Conservation (phyloP, 495 filamentous ascomycete species). For the Lasiosphaeria miniovina region DNA sequence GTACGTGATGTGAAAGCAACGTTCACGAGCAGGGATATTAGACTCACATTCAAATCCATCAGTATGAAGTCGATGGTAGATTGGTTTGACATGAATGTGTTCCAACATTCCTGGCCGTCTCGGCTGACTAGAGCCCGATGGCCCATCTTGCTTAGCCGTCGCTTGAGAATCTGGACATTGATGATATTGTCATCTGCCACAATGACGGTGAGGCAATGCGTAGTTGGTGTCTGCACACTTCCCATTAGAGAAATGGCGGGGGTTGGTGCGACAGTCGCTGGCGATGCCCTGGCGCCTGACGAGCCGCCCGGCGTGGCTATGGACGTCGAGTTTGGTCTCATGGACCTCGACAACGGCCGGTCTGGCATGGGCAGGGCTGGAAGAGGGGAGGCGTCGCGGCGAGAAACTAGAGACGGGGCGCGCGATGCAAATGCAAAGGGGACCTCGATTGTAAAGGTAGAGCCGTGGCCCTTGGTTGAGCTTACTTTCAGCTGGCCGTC, state of each 20-base stretch:
- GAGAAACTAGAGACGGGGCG: slow-evolving; percentile 16
- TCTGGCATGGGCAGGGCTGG: slow-evolving; percentile 21
- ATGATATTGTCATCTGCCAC: slow-evolving; percentile 84
- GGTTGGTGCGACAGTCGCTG: slow-evolving; percentile 15
- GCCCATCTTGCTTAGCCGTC: slow-evolving; percentile 68
- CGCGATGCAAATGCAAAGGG: slow-evolving; percentile 27
- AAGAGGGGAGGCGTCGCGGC: slow-evolving; percentile 22
- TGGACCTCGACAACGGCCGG: slow-evolving; percentile 4
- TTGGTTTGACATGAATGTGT: slow-evolving; percentile 43
- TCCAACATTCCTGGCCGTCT: slow-evolving; percentile 77
- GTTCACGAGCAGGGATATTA: too few species aligned
- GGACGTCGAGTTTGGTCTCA: background rate
- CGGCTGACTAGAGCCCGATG: slow-evolving; percentile 65
- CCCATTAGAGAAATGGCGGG: slow-evolving; percentile 17
- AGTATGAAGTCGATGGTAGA: slow-evolving; percentile 23
- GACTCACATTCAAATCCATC: slow-evolving; percentile 26
- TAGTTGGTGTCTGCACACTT: slow-evolving; percentile 7
- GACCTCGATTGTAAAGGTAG: slow-evolving; percentile 26
- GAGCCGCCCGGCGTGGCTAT: slow-evolving; percentile 6
- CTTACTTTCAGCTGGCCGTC: slow-evolving; percentile 21
- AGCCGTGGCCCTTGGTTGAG: slow-evolving; percentile 20
- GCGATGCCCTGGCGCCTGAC: slow-evolving; percentile 9
- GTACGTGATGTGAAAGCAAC: too few species aligned
- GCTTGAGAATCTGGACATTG: slow-evolving; percentile 75
- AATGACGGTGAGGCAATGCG: slow-evolving; percentile 56